Evolutionary conservation across 225 moss, liverwort and hornwort species (phyloP).

Genomic region (Pseudisothecium myosuroides): DNA sequence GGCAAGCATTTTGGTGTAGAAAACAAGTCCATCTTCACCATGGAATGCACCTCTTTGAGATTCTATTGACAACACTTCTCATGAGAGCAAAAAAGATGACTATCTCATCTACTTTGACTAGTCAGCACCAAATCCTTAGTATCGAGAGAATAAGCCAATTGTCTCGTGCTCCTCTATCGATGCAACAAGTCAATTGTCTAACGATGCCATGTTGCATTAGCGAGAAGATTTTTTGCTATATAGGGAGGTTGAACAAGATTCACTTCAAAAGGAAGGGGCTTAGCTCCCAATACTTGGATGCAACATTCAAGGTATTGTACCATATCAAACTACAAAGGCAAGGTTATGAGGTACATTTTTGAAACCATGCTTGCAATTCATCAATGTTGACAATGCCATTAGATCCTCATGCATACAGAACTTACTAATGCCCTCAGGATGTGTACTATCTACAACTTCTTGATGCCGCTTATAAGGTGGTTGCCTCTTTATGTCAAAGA

Average conservation of each 20-base stretch:
- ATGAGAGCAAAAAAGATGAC: not conserved
- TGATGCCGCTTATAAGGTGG: fast-evolving
- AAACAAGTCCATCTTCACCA: not conserved
- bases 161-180: fast-evolving
- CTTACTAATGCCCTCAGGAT: fast-evolving
- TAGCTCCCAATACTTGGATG: fast-evolving
- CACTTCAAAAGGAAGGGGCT: fast-evolving
- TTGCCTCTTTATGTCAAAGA: not conserved
- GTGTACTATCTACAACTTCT: not conserved
- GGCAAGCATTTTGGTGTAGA: not conserved
- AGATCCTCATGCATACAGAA: not conserved
- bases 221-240: not conserved
- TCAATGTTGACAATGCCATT: not conserved
- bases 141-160: not conserved
- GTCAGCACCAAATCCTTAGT: fast-evolving
- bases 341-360: not conserved
- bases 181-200: not conserved
- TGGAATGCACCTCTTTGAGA: not conserved
- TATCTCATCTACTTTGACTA: fast-evolving
- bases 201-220: not conserved
- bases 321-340: not conserved
- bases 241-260: not conserved
- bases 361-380: not conserved
- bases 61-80: not conserved
- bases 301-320: not conserved